Conservation (phyloP, 2,329 filamentous ascomycete genomes). For the Fusarium caatingaense region DNA sequence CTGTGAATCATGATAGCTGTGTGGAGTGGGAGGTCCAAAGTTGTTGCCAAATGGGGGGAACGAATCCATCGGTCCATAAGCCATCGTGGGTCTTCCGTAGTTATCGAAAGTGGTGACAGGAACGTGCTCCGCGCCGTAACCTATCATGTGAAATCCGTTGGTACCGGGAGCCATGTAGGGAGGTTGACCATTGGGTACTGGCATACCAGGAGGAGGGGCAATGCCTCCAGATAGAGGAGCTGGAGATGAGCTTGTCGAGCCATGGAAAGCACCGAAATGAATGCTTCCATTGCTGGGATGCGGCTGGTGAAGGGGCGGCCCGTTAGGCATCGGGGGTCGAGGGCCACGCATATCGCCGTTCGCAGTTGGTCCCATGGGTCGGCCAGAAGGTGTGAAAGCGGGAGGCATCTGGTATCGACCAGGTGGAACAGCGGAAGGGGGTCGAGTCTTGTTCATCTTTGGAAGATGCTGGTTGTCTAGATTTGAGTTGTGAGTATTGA, state of each 20-base stretch:
- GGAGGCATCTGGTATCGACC: conserved; percentile 58
- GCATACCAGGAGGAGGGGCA: conserved; percentile 61
- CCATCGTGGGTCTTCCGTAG: conserved; percentile 53
- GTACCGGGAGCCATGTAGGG: conserved; percentile 50
- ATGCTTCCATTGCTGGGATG: conserved; percentile 67
- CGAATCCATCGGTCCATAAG: conserved; percentile 51
- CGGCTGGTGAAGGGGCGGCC: conserved; percentile 59
- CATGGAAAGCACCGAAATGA: conserved; percentile 66
- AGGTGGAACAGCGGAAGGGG: conserved; percentile 49
- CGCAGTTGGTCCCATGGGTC: conserved; percentile 45
- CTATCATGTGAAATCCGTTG: conserved; percentile 54
- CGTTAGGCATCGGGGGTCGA: conserved; percentile 50
- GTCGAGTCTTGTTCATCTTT: conserved; percentile 42
- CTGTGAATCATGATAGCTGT: conserved; percentile 72
- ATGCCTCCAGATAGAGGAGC: conserved; percentile 60
- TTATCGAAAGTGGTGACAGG: conserved; percentile 51
- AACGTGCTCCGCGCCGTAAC: conserved; percentile 52
- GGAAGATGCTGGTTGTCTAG: conserved; percentile 29
- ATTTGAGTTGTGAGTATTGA: conserved; percentile 16
- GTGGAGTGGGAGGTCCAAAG: conserved; percentile 67
- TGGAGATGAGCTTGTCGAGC: conserved; percentile 69
- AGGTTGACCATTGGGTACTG: conserved; percentile 50
- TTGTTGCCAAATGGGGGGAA: conserved; percentile 51
- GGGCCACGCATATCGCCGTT: conserved; percentile 52
- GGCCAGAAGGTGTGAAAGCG: conserved; percentile 54